Base-by-base conservation (phyloP, 208 protist genomes). In the Leishmania mexicana region DNA sequence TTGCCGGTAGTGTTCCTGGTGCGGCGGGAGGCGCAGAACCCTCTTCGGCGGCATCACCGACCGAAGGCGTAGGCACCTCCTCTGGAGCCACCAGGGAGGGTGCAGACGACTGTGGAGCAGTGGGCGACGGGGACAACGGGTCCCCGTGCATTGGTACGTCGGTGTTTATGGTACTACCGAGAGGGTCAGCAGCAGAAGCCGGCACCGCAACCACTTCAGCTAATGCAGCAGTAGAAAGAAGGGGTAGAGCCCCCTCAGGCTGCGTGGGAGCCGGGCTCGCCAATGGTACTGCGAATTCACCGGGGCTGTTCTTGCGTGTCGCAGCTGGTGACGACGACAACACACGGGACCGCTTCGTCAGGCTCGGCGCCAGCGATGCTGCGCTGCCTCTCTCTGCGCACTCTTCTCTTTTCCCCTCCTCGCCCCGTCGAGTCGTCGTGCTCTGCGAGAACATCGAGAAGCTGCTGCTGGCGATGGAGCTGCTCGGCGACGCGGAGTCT, bases 401-500 rank as follows among this genome's bases (percentile, higher is more conserved):
- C 7, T 79, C 76, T 8, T 65, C 53, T 0, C 28, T 40, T 35
- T 21, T 11, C 10, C 8, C 65, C 8, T 57, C 62, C 15, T 85
- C 82, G 0, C 51, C 53, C 45, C 17, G 57, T 1, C 80, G 60
- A 19, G 65, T 24, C 4, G 42, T 71, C 35, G 73, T 42, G n/a
- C 24, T 79, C 47, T 85, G 77, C 1, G 77, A 85, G 17, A 85
- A 82, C 31, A 75, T 82, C 3, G 82, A 85, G 71, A 85, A 67
- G 35, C 78, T 81, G 78, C 82, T 85, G 82, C 73, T 82, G 62
- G 82, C 78, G 57, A 85, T 82, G 53, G 82, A 81, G 24, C 70
- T 79, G 78, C 72, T 79, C 1, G 51, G 71, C 11, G 45, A 54
- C 11, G 42, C 40, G 13, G 75, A 76, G 8, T 38, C 42, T 3